Evolutionary conservation across 2,329 filamentous ascomycete species (phyloP), one percentile per base, ranked within the genome.

Genomic region (Lasiodiplodia sp.): DNA sequence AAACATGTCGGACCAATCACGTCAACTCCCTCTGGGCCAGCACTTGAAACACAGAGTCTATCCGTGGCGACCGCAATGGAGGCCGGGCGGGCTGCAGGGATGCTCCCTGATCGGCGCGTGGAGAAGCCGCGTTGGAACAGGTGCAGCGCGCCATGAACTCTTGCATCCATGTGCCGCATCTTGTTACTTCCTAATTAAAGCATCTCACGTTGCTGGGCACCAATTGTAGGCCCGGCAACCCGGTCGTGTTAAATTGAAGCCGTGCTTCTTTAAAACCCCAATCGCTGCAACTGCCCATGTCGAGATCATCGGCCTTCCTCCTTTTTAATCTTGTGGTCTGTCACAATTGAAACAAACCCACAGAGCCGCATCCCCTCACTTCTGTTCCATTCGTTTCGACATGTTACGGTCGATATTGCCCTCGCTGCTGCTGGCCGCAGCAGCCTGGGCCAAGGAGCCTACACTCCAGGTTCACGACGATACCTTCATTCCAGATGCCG

Each of bases 401-500:
- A 64, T 64, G 60, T 8, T 21, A 47, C 37, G 44, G 60, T 25
- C n/a, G n/a, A n/a, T 31, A 21, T 16, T 52, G 44, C 18, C 52
- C n/a, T 38, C 60, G 16, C 28, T 64, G 31, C 47, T 64, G 6
- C 44, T 52, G 28, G 47, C 60, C 44, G 31, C 51, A 25, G 52
- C 23, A 25, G 49, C 28, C 18, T 40, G 40, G 44, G 65, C 65
- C 4, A 47, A 58, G 21, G 65, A 60, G 37, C 65, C 65, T 5
- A 21, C 51, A 28, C 55, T 67, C 23, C 49, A 52, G 40, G 14
- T 55, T 28, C 73, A 74, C 67, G 70, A 73, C 25, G 60, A 60
- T 4, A 70, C 64, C 14, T 82, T 80, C 51, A 71, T 68, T 3
- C 85, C 85, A 6, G 81, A 86, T 69, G 76, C 81, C 68, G 77